phyloP scores from a whole-genome alignment of 2,329 filamentous ascomycete genomes.

The Zymoseptoria tritici region DNA sequence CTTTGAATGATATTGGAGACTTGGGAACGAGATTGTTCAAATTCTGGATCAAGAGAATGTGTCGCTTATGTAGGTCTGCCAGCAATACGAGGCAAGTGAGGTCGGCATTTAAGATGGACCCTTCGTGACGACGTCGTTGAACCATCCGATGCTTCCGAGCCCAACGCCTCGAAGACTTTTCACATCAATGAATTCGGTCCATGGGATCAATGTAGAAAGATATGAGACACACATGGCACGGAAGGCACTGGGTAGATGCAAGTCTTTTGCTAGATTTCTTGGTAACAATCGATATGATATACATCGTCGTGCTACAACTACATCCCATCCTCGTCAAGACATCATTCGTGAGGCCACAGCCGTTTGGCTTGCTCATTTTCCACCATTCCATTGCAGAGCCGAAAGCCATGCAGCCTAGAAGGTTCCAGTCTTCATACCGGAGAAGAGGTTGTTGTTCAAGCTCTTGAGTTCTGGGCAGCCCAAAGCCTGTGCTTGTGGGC shows the following conservation, averaged over 20 bases:
- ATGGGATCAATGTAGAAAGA: background rate
- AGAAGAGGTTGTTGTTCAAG: slow-evolving; percentile 14
- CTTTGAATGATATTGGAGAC: no score
- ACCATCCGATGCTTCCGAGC: background rate
- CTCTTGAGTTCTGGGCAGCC: slow-evolving; percentile 10
- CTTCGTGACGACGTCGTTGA: background rate
- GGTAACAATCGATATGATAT: background rate
- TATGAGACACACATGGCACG: no score
- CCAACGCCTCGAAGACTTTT: background rate
- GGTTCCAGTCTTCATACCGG: background rate
- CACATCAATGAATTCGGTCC: background rate
- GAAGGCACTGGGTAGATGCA: background rate
- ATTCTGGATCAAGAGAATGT: no score
- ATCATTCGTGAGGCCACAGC: background rate
- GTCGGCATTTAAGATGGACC: background rate
- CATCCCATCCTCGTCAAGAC: background rate
- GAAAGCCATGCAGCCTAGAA: background rate
- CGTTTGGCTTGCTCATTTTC: background rate
- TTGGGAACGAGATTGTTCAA: no score
- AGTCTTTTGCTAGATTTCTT: no score
- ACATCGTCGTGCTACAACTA: background rate
- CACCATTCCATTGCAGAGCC: background rate
- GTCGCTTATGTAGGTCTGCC: background rate
- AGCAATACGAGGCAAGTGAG: background rate
- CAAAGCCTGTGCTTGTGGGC: slow-evolving; percentile 4